Base-by-base conservation (phyloP, 352 stramenopile genomes). In the Globisporangium cylindrosporum region DNA sequence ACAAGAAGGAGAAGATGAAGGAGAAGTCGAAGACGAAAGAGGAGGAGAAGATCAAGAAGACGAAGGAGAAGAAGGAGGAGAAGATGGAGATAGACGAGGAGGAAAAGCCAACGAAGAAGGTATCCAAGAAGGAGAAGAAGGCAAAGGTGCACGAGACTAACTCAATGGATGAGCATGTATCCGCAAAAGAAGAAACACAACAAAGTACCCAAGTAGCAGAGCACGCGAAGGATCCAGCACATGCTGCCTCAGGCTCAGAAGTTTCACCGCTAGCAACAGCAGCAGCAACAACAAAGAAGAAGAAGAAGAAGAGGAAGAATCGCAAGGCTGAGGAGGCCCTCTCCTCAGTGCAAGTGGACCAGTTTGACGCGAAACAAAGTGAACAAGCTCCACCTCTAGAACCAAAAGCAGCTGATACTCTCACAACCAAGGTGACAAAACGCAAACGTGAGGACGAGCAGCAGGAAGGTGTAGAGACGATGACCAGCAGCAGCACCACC, bases 1-100 rank as follows among this genome's bases (percentile, higher is more conserved):
- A 53, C 20, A 67, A 68, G 46, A 72, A 74, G 48, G 29, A 49
- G 20, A 25, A 53, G 38, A 54, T 49, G 8, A 18, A 41, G 46
- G 59, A 43, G 8, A 48, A 25, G 8, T 71, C 59, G n/a, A 68
- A 25, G 8, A 72, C 59, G 22, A 68, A 0, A 0, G 41, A 71
- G 25, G 69, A 61, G 20, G 70, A 18, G 22, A 64, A 62, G 14
- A 54, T 4, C 6, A 53, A 38, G 15, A 32, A 25, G 8, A 72
- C 56, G 22, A 68, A 0, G 0, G 41, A 71, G 15, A 18, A 59
- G 12, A 24, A 27, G 29, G 4, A 60, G 29, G 18, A 9, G 7
- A 25, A 8, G 5, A 38, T 0, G 9, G 53, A 58, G 24, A 22
- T 29, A 12, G 18, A 59, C 1, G 49, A 27, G 18, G 36, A 51